Percentiles rank a stretch among this genome's conserved stretches.
Evolutionary conservation across 805 yeast genomes (phyloP).

Genomic region (Lachancea waltii): DNA sequence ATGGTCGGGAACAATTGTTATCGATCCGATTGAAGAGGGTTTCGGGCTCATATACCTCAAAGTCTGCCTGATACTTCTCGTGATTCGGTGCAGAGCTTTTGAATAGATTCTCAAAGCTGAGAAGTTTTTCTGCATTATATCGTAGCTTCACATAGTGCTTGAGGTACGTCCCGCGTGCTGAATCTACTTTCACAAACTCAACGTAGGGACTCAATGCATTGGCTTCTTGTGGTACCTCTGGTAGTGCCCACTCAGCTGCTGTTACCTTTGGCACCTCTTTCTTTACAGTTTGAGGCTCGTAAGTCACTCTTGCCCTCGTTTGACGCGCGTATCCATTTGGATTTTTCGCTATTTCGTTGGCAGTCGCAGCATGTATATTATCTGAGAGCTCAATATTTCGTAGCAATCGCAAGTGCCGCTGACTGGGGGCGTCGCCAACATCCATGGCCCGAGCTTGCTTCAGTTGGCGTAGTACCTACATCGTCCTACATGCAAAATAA

Average conservation of each 20-base stretch:
- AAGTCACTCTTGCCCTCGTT: slow-evolving; percentile 5
- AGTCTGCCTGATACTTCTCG: slow-evolving; percentile 14
- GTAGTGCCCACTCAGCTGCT: slow-evolving; percentile 11
- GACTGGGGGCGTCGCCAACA: slow-evolving; percentile 1
- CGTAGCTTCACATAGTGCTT: slow-evolving; percentile 20
- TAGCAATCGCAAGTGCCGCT: slow-evolving; percentile 13
- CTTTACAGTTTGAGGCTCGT: neutral
- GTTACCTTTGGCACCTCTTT: slow-evolving; percentile 1
- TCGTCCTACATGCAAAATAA: no score
- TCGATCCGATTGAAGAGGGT: slow-evolving; percentile 17
- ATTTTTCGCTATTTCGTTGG: slow-evolving; percentile 7
- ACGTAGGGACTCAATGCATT: slow-evolving; percentile 25
- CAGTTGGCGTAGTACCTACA: no score
- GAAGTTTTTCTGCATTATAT: slow-evolving; percentile 21
- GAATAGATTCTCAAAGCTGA: slow-evolving; percentile 17
- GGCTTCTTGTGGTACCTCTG: slow-evolving; percentile 13
- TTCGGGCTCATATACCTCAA: slow-evolving; percentile 39
- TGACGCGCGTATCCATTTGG: slow-evolving; percentile 5
- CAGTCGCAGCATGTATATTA: slow-evolving; percentile 20
- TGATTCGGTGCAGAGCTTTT: slow-evolving; percentile 2
- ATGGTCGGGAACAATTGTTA: slow-evolving; percentile 41
- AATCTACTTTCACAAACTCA: slow-evolving; percentile 13
- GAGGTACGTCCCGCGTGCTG: slow-evolving; percentile 8
- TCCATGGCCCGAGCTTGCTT: slow-evolving; percentile 6
- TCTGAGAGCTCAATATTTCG: slow-evolving; percentile 21